Percentiles rank a stretch among this genome's conserved stretches.
Conservation (phyloP, 805 yeast genomes). For the Wickerhamiella australiensis region DNA sequence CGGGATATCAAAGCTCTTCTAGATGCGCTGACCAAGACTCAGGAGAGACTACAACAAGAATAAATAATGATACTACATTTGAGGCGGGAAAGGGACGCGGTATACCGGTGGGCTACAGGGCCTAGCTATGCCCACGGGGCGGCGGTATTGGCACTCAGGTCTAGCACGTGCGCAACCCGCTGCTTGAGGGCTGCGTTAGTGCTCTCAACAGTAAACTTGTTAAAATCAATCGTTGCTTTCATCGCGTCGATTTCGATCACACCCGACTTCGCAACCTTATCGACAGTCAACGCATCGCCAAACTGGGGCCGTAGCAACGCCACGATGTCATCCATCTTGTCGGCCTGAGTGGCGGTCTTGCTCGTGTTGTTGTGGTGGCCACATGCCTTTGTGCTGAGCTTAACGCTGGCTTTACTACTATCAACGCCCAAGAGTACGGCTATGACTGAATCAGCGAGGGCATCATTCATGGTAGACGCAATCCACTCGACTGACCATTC, state of each 20-base stretch:
- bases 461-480: conserved; percentile 77
- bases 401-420: conserved; percentile 89
- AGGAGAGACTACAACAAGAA: no score
- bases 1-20: no score
- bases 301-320: conserved; percentile 70
- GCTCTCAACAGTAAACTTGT: conserved; percentile 56
- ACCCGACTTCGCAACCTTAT: conserved; percentile 36
- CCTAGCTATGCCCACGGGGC: conserved; percentile 47
- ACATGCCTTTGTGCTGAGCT: conserved; percentile 56
- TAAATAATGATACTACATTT: no score
- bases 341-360: no score
- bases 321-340: conserved; percentile 43
- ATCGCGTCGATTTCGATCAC: conserved; percentile 59
- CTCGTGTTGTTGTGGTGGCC: conserved; percentile 30
- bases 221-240: conserved; percentile 57
- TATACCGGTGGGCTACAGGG: not conserved
- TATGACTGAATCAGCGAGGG: conserved; percentile 85
- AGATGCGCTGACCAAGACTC: no score
- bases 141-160: conserved; percentile 64
- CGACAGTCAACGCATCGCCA: conserved; percentile 52
- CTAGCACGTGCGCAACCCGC: conserved; percentile 68
- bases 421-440: conserved; percentile 88
- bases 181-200: conserved; percentile 63
- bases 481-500: conserved; percentile 75
- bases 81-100: no score